Percentiles rank a stretch among this genome's conserved stretches.
Evolutionary conservation across 1,139 yeast genomes (phyloP).

Genomic region (Candida buenavistaensis): DNA sequence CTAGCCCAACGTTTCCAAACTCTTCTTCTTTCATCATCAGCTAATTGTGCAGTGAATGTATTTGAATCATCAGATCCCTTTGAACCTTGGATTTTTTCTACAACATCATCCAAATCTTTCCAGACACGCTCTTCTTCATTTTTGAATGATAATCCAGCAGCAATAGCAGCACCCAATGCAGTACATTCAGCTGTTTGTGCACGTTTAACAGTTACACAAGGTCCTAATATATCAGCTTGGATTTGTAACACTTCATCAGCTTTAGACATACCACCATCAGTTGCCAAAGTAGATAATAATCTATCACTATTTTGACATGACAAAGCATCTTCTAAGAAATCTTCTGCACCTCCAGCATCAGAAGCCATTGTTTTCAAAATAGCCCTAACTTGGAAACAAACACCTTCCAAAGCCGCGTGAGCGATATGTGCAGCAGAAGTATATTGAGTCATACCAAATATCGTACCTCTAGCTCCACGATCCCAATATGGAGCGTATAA

Average conservation of each 20-base stretch:
- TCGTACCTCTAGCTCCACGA: constrained; percentile 88
- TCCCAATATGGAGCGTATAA: constrained; percentile 97
- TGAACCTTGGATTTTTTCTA: constrained; percentile 29
- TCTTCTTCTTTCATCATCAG: constrained; percentile 60
- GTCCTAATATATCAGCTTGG: constrained; percentile 87
- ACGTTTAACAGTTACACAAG: constrained; percentile 79
- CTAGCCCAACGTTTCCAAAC: constrained; percentile 79
- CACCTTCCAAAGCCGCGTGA: constrained; percentile 93
- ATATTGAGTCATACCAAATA: constrained; percentile 89
- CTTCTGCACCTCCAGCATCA: constrained; percentile 66
- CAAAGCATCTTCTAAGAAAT: constrained; percentile 45
- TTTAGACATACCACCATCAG: constrained; percentile 95
- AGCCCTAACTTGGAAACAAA: constrained; percentile 90
- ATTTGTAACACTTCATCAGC: constrained; percentile 92
- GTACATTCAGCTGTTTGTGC: constrained; percentile 89
- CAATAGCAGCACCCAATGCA: constrained; percentile 95
- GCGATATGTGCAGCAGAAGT: constrained; percentile 87
- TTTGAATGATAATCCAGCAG: constrained; percentile 78
- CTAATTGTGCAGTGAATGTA: constrained; percentile 56
- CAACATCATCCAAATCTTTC: constrained; percentile 70
- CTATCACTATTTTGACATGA: constrained; percentile 41
- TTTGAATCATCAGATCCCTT: constrained; percentile 28
- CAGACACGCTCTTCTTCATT: constrained; percentile 66
- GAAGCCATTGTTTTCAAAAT: constrained; percentile 87
- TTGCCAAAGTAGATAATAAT: constrained; percentile 63